Base-by-base conservation (phyloP, 2,329 filamentous ascomycete genomes). In the Penicillium capsulatum region DNA sequence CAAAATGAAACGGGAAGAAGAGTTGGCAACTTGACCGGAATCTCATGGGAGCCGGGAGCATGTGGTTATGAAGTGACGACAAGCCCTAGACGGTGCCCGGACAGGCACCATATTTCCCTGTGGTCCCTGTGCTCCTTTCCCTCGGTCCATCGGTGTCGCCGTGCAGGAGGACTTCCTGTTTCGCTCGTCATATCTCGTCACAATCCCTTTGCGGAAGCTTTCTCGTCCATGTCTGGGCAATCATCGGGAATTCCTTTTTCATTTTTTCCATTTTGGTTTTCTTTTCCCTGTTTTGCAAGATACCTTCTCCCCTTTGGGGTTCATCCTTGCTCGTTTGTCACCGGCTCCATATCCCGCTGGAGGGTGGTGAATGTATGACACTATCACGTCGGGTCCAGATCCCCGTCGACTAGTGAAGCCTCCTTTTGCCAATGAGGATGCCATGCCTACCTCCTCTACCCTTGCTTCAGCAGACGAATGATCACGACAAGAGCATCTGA, bases 21-120 rank as follows among this genome's bases (percentile, higher is more conserved):
- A 37, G 36, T 53, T 55, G 38, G 32, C 34, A 54, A 53, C 29
- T 37, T 42, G 50, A 50, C 52, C 29, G 37, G 36, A 31, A 35
- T 34, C 29, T 36, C 30, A 37, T 27, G 37, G 16, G 28, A 14
- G 19, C 20, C 19, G n/a, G n/a, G 29, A 14, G 36, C 10, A 19
- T 17, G 30, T 32, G 22, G 17, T 31, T 17, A 38, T 13, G 28
- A 31, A 17, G 35, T n/a, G 13, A 31, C 30, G n/a, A 29, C 11
- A 29, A 22, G 19, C 19, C 19, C 19, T 9, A 22, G 19, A 9
- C 19, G 9, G 19, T 22, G 19, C 27, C 27, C 10, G 11, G 22
- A 15, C 27, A 5, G 27, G 27, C 5, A 29, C n/a, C 19, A 5
- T 9, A 22, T 5, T 9, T 22, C 19, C 9, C 19, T 22, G 5